Percentiles rank a stretch among this genome's conserved stretches.
Conservation (phyloP, 352 stramenopile species). For the Blastocystis sp. region DNA sequence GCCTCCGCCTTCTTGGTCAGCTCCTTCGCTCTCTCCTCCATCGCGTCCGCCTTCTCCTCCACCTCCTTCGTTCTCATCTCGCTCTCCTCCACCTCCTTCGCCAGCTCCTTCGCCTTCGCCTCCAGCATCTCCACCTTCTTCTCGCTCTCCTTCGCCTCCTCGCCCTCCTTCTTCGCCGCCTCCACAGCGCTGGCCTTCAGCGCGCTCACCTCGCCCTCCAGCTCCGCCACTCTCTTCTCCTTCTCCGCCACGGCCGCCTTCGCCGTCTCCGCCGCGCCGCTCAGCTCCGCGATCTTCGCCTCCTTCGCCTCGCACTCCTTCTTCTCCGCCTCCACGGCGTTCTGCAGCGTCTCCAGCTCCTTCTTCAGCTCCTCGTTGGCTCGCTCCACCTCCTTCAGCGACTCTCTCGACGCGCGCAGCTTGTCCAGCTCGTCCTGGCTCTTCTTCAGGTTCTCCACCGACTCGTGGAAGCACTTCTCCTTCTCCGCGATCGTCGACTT, state of each 20-base stretch:
- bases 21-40: constrained; percentile 68
- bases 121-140: neutral
- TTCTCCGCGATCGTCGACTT: constrained; percentile 80
- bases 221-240: constrained; percentile 14
- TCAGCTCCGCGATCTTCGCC: neutral
- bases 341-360: neutral
- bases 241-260: neutral
- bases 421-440: constrained; percentile 75
- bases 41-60: constrained; percentile 61
- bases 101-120: constrained; percentile 54
- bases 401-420: constrained; percentile 71
- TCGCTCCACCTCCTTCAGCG: neutral
- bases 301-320: neutral
- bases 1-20: constrained; percentile 64
- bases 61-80: constrained; percentile 56
- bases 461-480: constrained; percentile 76
- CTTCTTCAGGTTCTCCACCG: constrained; percentile 81
- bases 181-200: constrained; percentile 43
- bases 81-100: constrained; percentile 69
- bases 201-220: constrained; percentile 69
- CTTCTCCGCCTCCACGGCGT: constrained; percentile 55
- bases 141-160: constrained; percentile 68
- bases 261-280: neutral
- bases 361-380: constrained; percentile 57
- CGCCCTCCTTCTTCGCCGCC: constrained; percentile 36